Base-by-base conservation (phyloP, 2,329 filamentous ascomycete species). In the Penicillium sp. region DNA sequence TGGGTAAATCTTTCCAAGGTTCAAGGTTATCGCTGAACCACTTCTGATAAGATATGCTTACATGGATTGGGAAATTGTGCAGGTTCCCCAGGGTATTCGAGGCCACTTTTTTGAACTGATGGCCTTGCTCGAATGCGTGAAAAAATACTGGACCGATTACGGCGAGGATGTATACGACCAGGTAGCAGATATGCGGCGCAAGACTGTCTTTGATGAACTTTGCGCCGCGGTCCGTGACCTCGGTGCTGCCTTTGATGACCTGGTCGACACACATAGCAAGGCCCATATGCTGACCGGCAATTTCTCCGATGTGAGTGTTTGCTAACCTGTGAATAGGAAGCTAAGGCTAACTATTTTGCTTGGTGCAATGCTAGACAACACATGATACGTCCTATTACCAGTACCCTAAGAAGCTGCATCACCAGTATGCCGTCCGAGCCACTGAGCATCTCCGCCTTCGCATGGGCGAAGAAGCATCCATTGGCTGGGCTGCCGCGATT, bases 1-100 rank as follows among this genome's bases (percentile, higher is more conserved):
- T 8, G 6, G 41, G 19, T 17, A 42, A 9, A 6, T 1, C 1
- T 25, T 42, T 7, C 10, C n/a, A n/a, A n/a, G n/a, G n/a, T n/a
- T n/a, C n/a, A n/a, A n/a, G n/a, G n/a, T 6, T 5, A 4, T 10
- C 9, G 0, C 2, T 9, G 15, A 25, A 5, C 1, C 13, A 2
- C 13, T 17, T 25, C 13, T n/a, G 1, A 2, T 4, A 42, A 9
- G 3, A 17, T 2, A 43, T 2, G 7, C 41, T 43, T 3, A 43
- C 21, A 25, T 10, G 7, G 0, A 9, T 42, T 42, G 41, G 7
- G 2, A 17, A 4, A 3, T 43, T n/a, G 0, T 12, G 2, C 15
- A 43, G 23, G 3, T 43, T 2, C 23, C 15, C 2, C 23, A 12
- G 41, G 41, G 41, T n/a, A 25, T 43, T 6, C 13, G 8, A 8